These are phyloP conservation scores for Brassica nigra DNA, from an alignment of 345 rosid genomes.

Conservation along the genomic window DNA sequence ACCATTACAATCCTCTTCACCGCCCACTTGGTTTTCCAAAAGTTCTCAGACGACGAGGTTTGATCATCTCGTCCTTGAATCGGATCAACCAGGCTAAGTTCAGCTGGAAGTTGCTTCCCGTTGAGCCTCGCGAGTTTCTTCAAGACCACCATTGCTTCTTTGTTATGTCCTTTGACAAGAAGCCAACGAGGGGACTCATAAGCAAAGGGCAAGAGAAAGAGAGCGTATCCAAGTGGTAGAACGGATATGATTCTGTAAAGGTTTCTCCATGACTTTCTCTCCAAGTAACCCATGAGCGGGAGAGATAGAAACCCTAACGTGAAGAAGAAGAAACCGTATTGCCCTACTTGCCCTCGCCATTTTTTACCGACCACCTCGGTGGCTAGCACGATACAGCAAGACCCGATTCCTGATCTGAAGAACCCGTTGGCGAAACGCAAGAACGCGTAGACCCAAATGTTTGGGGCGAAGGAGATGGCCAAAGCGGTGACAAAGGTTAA, in stretches of 20 bases:
- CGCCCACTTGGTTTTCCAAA: constrained; percentile 71
- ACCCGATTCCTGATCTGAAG: constrained; percentile 60
- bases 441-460: constrained; percentile 64
- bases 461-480: constrained; percentile 69
- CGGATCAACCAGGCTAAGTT: constrained; percentile 47
- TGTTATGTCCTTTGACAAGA: constrained; percentile 48
- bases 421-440: constrained; percentile 70
- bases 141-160: constrained; percentile 60
- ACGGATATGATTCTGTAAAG: constrained; percentile 53
- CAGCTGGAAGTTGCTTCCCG: constrained; percentile 51
- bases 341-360: constrained; percentile 79
- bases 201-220: constrained; percentile 49
- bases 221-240: constrained; percentile 54
- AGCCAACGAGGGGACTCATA: constrained; percentile 90
- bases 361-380: constrained; percentile 72
- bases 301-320: constrained; percentile 68
- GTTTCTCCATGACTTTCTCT: constrained; percentile 64
- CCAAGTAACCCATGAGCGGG: constrained; percentile 57
- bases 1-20: constrained; percentile 51
- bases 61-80: constrained; percentile 7
- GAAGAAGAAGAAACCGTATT: constrained; percentile 77
- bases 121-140: constrained; percentile 51
- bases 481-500: constrained; percentile 55
- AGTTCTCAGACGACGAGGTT: constrained; percentile 37
- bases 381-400: constrained; percentile 69